A percentile compares a stretch with the other conserved stretches of the same genome.
Evolutionary conservation across 345 rosid genomes (phyloP).

Genomic region (Iberis pinnata): DNA sequence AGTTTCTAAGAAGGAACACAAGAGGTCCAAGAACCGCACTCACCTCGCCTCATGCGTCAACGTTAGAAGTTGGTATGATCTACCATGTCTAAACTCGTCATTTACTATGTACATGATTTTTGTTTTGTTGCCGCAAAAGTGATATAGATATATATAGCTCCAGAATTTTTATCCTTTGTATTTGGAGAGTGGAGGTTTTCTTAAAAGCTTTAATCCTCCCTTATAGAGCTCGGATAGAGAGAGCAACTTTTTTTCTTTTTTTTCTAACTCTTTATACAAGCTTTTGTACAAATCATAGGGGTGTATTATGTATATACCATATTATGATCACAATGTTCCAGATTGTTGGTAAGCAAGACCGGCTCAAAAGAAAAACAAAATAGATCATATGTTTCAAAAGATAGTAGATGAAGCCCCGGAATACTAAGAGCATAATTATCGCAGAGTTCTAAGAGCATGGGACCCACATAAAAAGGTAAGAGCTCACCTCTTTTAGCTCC

Average conservation of each 20-base stretch:
- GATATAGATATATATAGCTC: constrained; percentile 14
- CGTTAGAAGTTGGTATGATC: constrained; percentile 88
- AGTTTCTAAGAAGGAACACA: constrained; percentile 79
- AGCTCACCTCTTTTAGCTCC: no score
- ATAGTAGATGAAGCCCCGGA: no score
- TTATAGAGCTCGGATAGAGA: not conserved
- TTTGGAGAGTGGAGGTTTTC: constrained; percentile 17
- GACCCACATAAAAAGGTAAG: no score
- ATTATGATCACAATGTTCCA: not conserved
- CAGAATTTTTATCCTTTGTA: constrained; percentile 16
- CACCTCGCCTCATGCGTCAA: constrained; percentile 68
- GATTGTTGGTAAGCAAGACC: no score
- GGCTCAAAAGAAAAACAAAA: no score
- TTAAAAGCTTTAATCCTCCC: not conserved
- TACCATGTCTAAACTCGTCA: constrained; percentile 49
- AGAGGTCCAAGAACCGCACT: constrained; percentile 46
- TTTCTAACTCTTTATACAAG: not conserved
- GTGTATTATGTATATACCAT: constrained; percentile 2
- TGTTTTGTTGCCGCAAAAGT: constrained; percentile 7
- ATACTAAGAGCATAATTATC: no score
- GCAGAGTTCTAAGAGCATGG: no score
- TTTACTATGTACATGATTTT: constrained; percentile 23
- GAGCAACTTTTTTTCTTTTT: not conserved
- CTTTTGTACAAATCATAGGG: constrained; percentile 20
- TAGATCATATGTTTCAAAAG: no score